These are phyloP conservation scores for Isoetes taiwanensis DNA, from an alignment of 75 land plant species.

Conservation along the genomic window DNA sequence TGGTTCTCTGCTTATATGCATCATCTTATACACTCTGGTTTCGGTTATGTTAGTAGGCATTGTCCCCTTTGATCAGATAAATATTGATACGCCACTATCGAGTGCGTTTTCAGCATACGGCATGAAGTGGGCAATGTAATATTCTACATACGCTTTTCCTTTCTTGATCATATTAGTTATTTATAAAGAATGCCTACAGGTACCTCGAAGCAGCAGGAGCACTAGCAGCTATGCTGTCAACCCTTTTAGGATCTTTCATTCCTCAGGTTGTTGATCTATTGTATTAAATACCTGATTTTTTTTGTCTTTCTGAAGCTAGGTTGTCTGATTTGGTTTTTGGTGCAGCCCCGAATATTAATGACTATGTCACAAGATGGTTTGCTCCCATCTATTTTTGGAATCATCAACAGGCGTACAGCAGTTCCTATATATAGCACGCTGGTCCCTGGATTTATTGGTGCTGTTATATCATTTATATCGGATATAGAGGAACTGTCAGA, in stretches of 20 bases:
- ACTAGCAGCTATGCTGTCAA: neutral
- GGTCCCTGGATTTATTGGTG: neutral
- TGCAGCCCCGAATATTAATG: neutral
- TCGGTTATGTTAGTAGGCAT: neutral
- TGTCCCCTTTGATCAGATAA: neutral
- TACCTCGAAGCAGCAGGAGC: conserved; percentile 1
- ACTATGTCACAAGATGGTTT: conserved; percentile 3
- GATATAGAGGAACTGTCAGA: neutral
- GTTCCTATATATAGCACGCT: neutral
- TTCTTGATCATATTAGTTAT: neutral
- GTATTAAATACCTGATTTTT: neutral
- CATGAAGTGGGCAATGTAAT: neutral
- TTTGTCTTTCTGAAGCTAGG: neutral
- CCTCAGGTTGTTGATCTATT: neutral
- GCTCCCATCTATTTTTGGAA: neutral
- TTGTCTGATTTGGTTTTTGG: no score
- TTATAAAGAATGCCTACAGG: no score
- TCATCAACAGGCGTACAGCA: neutral
- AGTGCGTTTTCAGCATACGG: conserved; percentile 1
- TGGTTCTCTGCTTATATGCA: neutral
- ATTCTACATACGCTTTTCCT: neutral
- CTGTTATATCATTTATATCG: neutral
- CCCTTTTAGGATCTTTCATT: neutral
- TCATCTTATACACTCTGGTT: neutral
- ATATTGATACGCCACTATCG: neutral